Conservation (phyloP, 2,329 filamentous ascomycete species). For the Penicillium glabrum region DNA sequence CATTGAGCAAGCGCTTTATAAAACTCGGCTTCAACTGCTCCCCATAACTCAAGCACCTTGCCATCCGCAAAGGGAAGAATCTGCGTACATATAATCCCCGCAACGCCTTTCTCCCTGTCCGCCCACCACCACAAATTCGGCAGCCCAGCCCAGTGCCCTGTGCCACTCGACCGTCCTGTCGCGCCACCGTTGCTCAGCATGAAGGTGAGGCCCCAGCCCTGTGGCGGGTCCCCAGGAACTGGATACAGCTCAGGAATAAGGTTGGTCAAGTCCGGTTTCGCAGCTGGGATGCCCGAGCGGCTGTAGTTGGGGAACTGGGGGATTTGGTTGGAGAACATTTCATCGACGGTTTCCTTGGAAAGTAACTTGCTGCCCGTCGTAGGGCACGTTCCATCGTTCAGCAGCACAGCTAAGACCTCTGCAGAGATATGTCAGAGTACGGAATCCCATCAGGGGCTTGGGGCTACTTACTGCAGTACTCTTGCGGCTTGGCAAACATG, state of each 20-base stretch:
- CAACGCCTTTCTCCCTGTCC: constrained; percentile 60
- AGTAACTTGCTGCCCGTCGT: constrained; percentile 57
- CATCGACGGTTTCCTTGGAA: constrained; percentile 56
- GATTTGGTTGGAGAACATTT: constrained; percentile 67
- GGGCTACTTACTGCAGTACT: constrained; percentile 44
- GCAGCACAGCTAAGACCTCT: constrained; percentile 58
- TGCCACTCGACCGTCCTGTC: constrained; percentile 55
- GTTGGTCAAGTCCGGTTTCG: constrained; percentile 53
- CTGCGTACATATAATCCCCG: constrained; percentile 53
- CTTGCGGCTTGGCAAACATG: constrained; percentile 58
- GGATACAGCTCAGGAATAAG: constrained; percentile 53
- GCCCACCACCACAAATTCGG: constrained; percentile 64
- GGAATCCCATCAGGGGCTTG: neutral
- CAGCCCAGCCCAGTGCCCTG: constrained; percentile 60
- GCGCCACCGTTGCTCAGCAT: constrained; percentile 52
- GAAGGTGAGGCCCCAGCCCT: constrained; percentile 65
- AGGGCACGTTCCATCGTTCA: constrained; percentile 65
- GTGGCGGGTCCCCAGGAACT: constrained; percentile 39
- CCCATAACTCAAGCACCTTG: constrained; percentile 27
- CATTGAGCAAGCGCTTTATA: no score
- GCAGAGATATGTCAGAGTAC: neutral
- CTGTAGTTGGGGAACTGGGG: constrained; percentile 55
- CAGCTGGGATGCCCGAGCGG: constrained; percentile 44
- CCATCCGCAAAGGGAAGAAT: constrained; percentile 52
- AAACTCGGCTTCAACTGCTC: no score